Evolutionary conservation across 202 grass and related monocot species (phyloP).

Genomic region (Setaria viridis): DNA sequence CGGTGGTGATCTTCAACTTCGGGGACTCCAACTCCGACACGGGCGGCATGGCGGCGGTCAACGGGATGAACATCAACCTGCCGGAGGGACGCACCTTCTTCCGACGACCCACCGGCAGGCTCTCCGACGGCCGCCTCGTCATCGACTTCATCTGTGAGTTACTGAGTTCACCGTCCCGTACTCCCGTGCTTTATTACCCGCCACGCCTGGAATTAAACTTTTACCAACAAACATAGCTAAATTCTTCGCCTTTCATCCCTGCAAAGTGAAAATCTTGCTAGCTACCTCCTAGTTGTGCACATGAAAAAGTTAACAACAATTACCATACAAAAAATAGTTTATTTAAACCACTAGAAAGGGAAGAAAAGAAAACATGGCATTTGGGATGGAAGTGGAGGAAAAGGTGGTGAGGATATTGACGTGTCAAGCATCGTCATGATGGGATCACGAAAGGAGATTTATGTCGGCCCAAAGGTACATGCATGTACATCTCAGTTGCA

Average conservation of each 20-base stretch:
- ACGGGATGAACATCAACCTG: slow-evolving; percentile 58
- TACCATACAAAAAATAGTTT: background rate
- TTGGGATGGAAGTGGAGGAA: slow-evolving; percentile 1
- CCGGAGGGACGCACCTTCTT: slow-evolving; percentile 77
- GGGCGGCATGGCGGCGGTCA: slow-evolving; percentile 73
- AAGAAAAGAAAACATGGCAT: background rate
- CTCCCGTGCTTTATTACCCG: background rate
- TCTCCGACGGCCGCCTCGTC: slow-evolving; percentile 90
- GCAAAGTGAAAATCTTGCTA: background rate
- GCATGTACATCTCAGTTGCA: background rate
- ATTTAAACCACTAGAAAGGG: too few species aligned
- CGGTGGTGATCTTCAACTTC: slow-evolving; percentile 79
- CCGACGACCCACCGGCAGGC: slow-evolving; percentile 62
- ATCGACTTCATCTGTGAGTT: slow-evolving; percentile 90
- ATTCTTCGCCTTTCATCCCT: background rate
- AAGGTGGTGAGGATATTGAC: background rate
- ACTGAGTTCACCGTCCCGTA: too few species aligned
- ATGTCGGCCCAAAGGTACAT: slow-evolving; percentile 18
- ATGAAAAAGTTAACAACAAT: background rate
- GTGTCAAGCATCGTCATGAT: slow-evolving; percentile 16
- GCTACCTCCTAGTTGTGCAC: too few species aligned
- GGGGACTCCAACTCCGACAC: slow-evolving; percentile 97
- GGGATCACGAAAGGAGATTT: slow-evolving; percentile 22
- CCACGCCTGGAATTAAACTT: background rate
- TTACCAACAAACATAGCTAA: background rate